phyloP scores from a whole-genome alignment of 495 filamentous ascomycete species.

The Aspergillus bridgeri region DNA sequence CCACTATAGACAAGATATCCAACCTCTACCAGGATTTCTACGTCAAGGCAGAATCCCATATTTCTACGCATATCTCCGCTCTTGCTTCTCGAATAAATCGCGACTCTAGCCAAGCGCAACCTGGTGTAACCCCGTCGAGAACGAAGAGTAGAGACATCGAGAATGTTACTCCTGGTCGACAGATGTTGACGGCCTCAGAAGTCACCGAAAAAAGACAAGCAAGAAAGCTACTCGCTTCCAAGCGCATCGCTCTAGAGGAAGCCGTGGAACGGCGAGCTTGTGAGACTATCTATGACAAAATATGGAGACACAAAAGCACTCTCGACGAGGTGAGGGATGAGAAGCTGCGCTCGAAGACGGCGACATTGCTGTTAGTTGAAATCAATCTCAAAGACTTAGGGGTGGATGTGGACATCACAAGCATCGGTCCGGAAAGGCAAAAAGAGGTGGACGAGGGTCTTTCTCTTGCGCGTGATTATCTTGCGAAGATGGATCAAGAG shows the following conservation, averaged over 20 bases:
- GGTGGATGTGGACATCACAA: slow-evolving; percentile 59
- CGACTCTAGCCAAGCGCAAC: slow-evolving; percentile 46
- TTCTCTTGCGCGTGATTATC: slow-evolving; percentile 65
- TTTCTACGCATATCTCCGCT: slow-evolving; percentile 81
- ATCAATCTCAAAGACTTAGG: slow-evolving; percentile 86
- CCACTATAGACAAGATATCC: slow-evolving; percentile 78
- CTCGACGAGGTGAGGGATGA: slow-evolving; percentile 95
- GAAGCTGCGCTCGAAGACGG: slow-evolving; percentile 90
- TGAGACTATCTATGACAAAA: slow-evolving; percentile 77
- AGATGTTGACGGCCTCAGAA: slow-evolving; percentile 90
- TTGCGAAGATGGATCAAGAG: slow-evolving; percentile 81
- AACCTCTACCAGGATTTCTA: slow-evolving; percentile 96
- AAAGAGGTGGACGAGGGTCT: slow-evolving; percentile 71
- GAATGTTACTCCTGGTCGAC: slow-evolving; percentile 54
- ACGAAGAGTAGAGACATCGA: slow-evolving; percentile 23
- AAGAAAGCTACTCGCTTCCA: slow-evolving; percentile 70
- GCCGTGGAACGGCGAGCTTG: slow-evolving; percentile 86
- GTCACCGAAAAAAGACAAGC: slow-evolving; percentile 75
- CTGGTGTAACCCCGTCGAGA: slow-evolving; percentile 32
- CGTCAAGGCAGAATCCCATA: slow-evolving; percentile 72
- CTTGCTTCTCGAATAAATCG: slow-evolving; percentile 72
- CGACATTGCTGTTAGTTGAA: slow-evolving; percentile 82
- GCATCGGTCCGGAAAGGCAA: slow-evolving; percentile 56
- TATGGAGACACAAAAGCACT: slow-evolving; percentile 88
- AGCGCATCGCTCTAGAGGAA: slow-evolving; percentile 77